A percentile compares a stretch with the other conserved stretches of the same genome.
These are phyloP conservation scores for Acanthamoeba pearcei DNA, from an alignment of 208 protist genomes.

Conservation along the genomic window DNA sequence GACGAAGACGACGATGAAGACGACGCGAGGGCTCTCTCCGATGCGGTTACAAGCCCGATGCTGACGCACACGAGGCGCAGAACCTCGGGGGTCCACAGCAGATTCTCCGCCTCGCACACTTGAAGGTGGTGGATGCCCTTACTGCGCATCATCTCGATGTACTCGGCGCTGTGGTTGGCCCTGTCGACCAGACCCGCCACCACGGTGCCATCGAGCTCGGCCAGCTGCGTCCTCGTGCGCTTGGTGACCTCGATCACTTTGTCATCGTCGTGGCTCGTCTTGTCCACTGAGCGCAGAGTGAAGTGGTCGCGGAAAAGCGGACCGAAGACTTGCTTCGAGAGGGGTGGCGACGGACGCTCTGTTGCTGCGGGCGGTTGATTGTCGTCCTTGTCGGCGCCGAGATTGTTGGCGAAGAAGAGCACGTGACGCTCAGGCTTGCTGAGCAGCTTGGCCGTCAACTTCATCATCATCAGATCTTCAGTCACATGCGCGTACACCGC, in stretches of 20 bases:
- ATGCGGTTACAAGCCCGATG: background rate
- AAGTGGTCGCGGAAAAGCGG: background rate
- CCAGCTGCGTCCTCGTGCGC: background rate
- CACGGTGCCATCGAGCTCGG: background rate
- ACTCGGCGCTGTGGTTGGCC: background rate
- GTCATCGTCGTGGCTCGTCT: background rate
- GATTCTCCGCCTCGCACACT: conserved; percentile 28
- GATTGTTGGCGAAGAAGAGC: background rate
- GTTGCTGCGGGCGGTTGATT: too few relatives aligned
- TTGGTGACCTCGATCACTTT: background rate
- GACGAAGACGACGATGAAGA: too few relatives aligned
- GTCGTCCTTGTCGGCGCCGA: too few relatives aligned
- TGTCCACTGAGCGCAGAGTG: background rate
- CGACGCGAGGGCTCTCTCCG: too few relatives aligned
- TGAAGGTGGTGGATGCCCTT: background rate
- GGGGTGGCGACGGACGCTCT: too few relatives aligned
- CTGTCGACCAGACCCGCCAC: background rate
- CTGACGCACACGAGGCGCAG: background rate
- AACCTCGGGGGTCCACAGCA: conserved; percentile 19
- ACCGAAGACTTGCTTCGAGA: background rate
- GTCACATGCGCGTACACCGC: too few relatives aligned
- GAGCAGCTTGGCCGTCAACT: background rate
- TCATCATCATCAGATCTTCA: too few relatives aligned
- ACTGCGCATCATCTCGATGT: background rate
- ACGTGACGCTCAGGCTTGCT: background rate